Percentiles rank a stretch among this genome's conserved stretches.
These are phyloP conservation scores for Alopecurus myosuroides DNA, from an alignment of 176 grass and related monocot species.

Conservation along the genomic window DNA sequence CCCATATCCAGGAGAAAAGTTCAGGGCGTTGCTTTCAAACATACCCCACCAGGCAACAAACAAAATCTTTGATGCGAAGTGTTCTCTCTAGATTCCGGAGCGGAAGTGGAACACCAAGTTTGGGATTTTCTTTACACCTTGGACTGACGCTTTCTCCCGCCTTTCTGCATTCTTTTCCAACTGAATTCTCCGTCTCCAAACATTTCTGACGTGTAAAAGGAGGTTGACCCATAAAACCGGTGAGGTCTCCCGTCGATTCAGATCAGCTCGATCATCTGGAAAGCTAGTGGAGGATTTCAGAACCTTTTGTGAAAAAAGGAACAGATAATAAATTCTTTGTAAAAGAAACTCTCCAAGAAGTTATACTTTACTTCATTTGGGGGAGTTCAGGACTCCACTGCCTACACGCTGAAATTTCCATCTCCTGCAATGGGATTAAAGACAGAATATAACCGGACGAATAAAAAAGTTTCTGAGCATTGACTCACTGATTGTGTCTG, in stretches of 20 bases:
- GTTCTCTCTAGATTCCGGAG: not conserved
- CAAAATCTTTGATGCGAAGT: not conserved
- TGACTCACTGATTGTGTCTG: not conserved
- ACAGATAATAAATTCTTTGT: not conserved
- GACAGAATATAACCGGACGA: not conserved
- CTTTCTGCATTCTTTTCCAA: not conserved
- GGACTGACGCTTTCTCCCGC: not conserved
- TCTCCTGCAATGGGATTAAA: not conserved
- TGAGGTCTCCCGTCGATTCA: not conserved
- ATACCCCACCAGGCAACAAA: not conserved
- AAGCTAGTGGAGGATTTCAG: not conserved
- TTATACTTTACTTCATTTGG: not conserved
- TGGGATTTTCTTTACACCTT: not conserved
- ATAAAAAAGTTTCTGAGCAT: not conserved
- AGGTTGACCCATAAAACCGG: not conserved
- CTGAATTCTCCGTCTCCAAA: not conserved
- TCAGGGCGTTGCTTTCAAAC: conserved; percentile 18
- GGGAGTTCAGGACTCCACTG: not conserved
- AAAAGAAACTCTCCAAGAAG: not conserved
- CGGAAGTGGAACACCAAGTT: not conserved
- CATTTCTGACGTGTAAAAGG: not conserved
- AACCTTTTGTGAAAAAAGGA: not conserved
- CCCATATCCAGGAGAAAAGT: not conserved
- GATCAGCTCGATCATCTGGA: not conserved
- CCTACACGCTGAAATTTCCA: not conserved